Evolutionary conservation across 2,329 filamentous ascomycete species (phyloP).

Genomic region (Exophiala lecanii-corni): DNA sequence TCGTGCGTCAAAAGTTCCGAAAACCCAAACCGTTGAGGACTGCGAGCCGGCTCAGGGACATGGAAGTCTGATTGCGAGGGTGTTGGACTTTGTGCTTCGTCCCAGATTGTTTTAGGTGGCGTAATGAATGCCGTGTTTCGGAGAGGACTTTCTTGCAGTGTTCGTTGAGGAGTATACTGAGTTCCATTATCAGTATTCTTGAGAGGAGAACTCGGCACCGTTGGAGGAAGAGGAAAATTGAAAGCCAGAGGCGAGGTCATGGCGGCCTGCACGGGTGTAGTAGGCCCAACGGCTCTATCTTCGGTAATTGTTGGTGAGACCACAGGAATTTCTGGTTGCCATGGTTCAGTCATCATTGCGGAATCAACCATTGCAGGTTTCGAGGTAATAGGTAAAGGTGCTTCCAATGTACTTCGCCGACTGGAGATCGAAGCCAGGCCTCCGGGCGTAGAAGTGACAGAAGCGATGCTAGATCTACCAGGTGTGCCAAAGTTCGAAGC

Average conservation of each 20-base stretch:
- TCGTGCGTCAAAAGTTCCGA: conserved; percentile 30
- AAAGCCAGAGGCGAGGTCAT: conserved; percentile 12
- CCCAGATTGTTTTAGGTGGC: conserved; percentile 40
- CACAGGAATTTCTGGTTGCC: conserved; percentile 36
- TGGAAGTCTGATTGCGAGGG: conserved; percentile 1
- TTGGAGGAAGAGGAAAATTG: conserved; percentile 27
- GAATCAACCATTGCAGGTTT: conserved; percentile 53
- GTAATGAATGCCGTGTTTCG: conserved; percentile 31
- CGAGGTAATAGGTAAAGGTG: conserved; percentile 21
- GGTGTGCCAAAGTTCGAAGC: conserved; percentile 58
- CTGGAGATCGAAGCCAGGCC: conserved; percentile 17
- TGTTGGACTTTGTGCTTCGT: conserved; percentile 42
- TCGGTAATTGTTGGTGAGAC: conserved; percentile 16
- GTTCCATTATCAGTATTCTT: conserved; percentile 37
- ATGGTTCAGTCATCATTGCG: conserved; percentile 59
- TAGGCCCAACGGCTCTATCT: conserved; percentile 4
- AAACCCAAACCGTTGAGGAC: conserved; percentile 24
- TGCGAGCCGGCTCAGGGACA: conserved; percentile 4
- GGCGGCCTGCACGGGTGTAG: conserved; percentile 19
- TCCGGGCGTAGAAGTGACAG: conserved; percentile 38
- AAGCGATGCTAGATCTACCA: conserved; percentile 33
- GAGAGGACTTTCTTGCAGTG: conserved; percentile 30
- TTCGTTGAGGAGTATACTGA: conserved; percentile 40
- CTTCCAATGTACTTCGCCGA: conserved; percentile 9
- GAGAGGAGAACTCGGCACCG: conserved; percentile 23